A percentile compares a stretch with the other conserved stretches of the same genome.
These are phyloP conservation scores for Benincasa hispida DNA, from an alignment of 306 rosid genomes.

Conservation along the genomic window DNA sequence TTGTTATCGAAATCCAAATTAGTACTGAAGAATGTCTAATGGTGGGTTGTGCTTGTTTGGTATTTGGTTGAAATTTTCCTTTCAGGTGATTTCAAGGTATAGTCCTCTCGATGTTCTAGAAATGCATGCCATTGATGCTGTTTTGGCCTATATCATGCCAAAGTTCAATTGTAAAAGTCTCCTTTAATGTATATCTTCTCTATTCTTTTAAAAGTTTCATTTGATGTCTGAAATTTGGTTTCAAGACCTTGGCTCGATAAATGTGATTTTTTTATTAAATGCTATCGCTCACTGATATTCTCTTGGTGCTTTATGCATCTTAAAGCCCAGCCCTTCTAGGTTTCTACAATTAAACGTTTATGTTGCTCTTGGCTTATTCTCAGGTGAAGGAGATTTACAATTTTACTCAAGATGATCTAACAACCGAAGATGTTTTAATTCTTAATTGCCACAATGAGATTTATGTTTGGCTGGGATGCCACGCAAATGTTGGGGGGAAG, in stretches of 20 bases:
- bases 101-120: constrained; percentile 2
- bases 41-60: constrained; percentile 54
- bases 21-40: constrained; percentile 43
- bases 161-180: constrained; percentile 5
- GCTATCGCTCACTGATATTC: neutral
- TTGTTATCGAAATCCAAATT: constrained; percentile 38
- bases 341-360: neutral
- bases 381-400: constrained; percentile 93
- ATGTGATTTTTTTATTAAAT: neutral
- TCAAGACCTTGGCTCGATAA: neutral
- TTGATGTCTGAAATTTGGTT: neutral
- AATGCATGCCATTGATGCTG: constrained; percentile 6
- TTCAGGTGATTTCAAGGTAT: constrained; percentile 89
- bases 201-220: neutral
- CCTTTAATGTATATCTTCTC: neutral
- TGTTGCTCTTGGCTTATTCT: constrained; percentile 16
- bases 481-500: constrained; percentile 56
- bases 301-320: neutral
- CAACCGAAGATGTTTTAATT: constrained; percentile 74
- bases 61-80: constrained; percentile 26
- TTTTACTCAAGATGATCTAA: constrained; percentile 80
- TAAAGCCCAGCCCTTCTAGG: neutral
- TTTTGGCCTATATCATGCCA: neutral
- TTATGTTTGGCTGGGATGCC: constrained; percentile 84
- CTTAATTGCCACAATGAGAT: constrained; percentile 83